Conservation (phyloP, 2,329 filamentous ascomycete genomes). For the Exserohilum rostratum region DNA sequence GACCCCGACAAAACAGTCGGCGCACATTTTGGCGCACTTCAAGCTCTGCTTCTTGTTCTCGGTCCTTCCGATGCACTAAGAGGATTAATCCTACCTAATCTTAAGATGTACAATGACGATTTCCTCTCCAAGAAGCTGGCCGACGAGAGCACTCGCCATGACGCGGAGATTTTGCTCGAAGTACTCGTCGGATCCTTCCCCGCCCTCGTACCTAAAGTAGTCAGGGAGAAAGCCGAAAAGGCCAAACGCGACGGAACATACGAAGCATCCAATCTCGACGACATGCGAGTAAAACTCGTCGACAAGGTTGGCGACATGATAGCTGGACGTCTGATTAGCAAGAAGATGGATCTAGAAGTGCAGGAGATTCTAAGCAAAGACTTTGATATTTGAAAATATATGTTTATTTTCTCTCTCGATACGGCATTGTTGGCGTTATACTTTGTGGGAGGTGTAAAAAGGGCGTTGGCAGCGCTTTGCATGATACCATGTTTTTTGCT, state of each 20-base stretch:
- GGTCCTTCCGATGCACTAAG: slow-evolving; percentile 68
- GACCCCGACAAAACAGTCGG: slow-evolving; percentile 82
- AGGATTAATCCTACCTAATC: slow-evolving; percentile 68
- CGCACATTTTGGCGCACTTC: slow-evolving; percentile 87
- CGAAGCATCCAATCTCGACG: slow-evolving; percentile 50
- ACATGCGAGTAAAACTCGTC: slow-evolving; percentile 49
- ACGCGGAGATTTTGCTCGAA: slow-evolving; percentile 65
- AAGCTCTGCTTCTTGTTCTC: slow-evolving; percentile 78
- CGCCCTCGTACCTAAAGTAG: slow-evolving; percentile 46
- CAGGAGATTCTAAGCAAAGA: slow-evolving; percentile 12
- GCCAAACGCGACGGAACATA: slow-evolving; percentile 40
- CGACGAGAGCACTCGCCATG: slow-evolving; percentile 61
- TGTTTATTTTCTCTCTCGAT: no score
- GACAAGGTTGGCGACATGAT: slow-evolving; percentile 53
- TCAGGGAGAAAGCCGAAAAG: slow-evolving; percentile 45
- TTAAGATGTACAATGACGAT: slow-evolving; percentile 65
- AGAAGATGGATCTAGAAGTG: slow-evolving; percentile 39
- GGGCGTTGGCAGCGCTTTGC: not conserved
- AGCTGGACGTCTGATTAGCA: slow-evolving; percentile 29
- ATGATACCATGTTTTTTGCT: slow-evolving; percentile 1
- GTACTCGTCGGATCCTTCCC: slow-evolving; percentile 64
- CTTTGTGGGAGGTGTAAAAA: not conserved
- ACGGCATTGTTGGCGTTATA: not conserved
- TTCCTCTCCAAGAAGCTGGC: slow-evolving; percentile 60
- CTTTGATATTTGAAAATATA: slow-evolving; percentile 6